A percentile compares a stretch with the other conserved stretches of the same genome.
Conservation (phyloP, 352 stramenopile genomes). For the Chrysophaeum taylorii region DNA sequence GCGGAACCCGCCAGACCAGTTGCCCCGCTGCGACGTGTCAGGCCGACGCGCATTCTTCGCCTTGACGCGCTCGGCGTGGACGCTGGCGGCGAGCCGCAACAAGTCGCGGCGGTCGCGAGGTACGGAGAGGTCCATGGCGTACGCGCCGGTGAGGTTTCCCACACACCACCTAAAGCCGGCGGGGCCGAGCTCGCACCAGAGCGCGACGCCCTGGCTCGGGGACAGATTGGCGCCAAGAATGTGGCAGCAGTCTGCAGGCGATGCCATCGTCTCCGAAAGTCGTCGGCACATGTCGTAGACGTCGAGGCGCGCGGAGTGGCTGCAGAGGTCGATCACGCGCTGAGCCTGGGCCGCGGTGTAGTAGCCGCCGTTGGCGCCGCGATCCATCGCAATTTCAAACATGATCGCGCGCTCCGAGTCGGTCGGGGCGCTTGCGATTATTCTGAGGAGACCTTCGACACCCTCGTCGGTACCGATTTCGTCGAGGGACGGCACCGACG, state of each 20-base stretch:
- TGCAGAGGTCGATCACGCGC: slow-evolving; percentile 22
- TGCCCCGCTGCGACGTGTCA: neutral
- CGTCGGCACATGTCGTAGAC: neutral
- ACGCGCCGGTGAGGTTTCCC: neutral
- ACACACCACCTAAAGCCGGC: neutral
- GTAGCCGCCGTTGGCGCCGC: slow-evolving; percentile 53
- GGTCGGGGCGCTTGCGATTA: slow-evolving; percentile 47
- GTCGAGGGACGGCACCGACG: slow-evolving; percentile 30
- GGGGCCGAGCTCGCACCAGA: slow-evolving; percentile 1
- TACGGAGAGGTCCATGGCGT: neutral
- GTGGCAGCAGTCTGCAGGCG: neutral
- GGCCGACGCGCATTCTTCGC: neutral
- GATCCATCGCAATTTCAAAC: slow-evolving; percentile 48
- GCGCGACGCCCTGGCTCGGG: neutral
- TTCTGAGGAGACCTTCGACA: slow-evolving; percentile 57
- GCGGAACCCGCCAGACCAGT: neutral
- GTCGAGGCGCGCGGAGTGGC: neutral
- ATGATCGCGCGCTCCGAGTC: slow-evolving; percentile 60
- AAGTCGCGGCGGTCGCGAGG: too few relatives aligned
- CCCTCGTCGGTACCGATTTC: slow-evolving; percentile 40
- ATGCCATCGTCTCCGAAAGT: neutral
- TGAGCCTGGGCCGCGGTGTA: slow-evolving; percentile 60
- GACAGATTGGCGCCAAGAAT: neutral
- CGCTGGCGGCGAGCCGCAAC: too few relatives aligned
- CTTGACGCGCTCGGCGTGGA: too few relatives aligned